Conservation (phyloP, 306 rosid species). For the Quercus mongolica region DNA sequence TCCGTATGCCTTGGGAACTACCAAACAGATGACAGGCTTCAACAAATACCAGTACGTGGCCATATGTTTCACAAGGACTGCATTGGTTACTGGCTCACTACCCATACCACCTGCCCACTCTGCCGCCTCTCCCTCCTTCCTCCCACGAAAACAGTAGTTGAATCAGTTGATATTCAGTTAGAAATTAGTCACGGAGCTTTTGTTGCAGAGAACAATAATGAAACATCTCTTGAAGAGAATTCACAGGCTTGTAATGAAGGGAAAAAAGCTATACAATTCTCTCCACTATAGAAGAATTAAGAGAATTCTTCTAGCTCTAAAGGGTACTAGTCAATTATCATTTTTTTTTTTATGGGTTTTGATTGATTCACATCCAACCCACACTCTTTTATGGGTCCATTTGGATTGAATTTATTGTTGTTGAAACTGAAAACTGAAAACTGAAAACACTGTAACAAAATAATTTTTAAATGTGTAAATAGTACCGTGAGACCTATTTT, state of each 20-base stretch:
- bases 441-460: too few species aligned
- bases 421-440: too few species aligned
- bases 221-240: constrained; percentile 20
- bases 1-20: constrained; percentile 82
- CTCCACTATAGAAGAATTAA: too few species aligned
- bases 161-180: constrained; percentile 24
- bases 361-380: too few species aligned
- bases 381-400: too few species aligned
- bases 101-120: constrained; percentile 86
- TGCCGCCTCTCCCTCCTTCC: constrained; percentile 72
- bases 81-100: constrained; percentile 86
- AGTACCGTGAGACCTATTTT: too few species aligned
- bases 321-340: not conserved
- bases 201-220: not conserved
- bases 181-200: not conserved
- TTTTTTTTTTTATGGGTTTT: not conserved
- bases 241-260: constrained; percentile 30
- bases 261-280: constrained; percentile 12
- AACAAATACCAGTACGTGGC: constrained; percentile 80
- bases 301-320: not conserved
- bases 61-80: constrained; percentile 81
- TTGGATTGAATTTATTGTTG: too few species aligned
- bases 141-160: constrained; percentile 33
- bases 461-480: too few species aligned
- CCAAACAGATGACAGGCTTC: constrained; percentile 78